These are phyloP conservation scores for Fusarium camptoceras DNA, from an alignment of 2,329 filamentous ascomycete genomes.

Conservation along the genomic window DNA sequence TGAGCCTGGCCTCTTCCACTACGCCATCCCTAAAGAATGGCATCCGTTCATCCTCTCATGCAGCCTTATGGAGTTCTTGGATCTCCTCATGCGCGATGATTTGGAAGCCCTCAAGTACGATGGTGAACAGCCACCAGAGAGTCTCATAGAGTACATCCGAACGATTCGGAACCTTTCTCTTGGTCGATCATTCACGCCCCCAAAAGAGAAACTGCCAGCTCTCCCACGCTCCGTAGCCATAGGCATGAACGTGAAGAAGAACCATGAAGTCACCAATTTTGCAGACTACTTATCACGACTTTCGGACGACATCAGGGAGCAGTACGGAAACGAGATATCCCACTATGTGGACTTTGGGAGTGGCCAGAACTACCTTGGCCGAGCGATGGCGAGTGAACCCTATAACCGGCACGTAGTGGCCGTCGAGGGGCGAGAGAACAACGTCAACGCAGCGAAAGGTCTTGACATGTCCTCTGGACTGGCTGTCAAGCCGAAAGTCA, in stretches of 20 bases:
- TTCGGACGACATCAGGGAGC: slow-evolving; percentile 67
- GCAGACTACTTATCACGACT: slow-evolving; percentile 81
- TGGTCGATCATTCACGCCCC: slow-evolving; percentile 66
- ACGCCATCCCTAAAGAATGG: slow-evolving; percentile 84
- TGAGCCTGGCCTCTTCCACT: slow-evolving; percentile 83
- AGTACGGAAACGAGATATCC: slow-evolving; percentile 72
- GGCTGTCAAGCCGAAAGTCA: slow-evolving; percentile 76
- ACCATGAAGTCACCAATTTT: slow-evolving; percentile 92
- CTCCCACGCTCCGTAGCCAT: slow-evolving; percentile 79
- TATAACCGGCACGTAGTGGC: slow-evolving; percentile 91
- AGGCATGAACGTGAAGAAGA: slow-evolving; percentile 96
- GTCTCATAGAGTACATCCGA: slow-evolving; percentile 77
- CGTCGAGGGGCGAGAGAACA: slow-evolving; percentile 87
- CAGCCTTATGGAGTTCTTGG: slow-evolving; percentile 80
- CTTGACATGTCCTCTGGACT: slow-evolving; percentile 88
- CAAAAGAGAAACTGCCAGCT: slow-evolving; percentile 61
- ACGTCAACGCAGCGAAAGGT: slow-evolving; percentile 84
- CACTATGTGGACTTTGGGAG: slow-evolving; percentile 97
- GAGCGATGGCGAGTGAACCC: slow-evolving; percentile 84
- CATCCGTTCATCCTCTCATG: slow-evolving; percentile 77
- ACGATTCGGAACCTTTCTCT: slow-evolving; percentile 78
- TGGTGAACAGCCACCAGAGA: slow-evolving; percentile 59
- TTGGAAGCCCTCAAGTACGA: slow-evolving; percentile 57
- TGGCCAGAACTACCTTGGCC: slow-evolving; percentile 94
- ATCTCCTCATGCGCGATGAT: slow-evolving; percentile 84